Evolutionary conservation across 2,329 filamentous ascomycete genomes (phyloP).

Genomic region (Verticillium zaregamsianum): DNA sequence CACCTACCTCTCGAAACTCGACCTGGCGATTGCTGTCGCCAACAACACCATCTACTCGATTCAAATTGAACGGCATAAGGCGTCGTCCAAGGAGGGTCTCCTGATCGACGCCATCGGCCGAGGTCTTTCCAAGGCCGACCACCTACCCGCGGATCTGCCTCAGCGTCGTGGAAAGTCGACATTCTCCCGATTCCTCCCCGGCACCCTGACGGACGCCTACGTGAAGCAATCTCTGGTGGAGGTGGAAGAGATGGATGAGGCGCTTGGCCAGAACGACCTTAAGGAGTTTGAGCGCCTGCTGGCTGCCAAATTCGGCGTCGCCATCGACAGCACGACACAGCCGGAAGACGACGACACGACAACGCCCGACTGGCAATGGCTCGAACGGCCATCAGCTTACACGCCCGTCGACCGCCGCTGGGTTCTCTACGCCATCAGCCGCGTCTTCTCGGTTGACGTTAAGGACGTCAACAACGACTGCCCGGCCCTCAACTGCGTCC

Average conservation of each 20-base stretch:
- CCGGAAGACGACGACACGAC: conserved; percentile 15
- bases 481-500: conserved; percentile 29
- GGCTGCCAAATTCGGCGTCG: conserved; percentile 37
- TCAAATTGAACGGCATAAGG: conserved; percentile 60
- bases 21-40: conserved; percentile 61
- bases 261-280: conserved; percentile 41
- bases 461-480: conserved; percentile 22
- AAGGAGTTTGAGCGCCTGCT: conserved; percentile 46
- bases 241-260: conserved; percentile 40
- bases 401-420: conserved; percentile 59
- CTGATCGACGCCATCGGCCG: conserved; percentile 72
- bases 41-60: conserved; percentile 62
- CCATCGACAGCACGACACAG: conserved; percentile 10
- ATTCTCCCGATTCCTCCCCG: conserved; percentile 34
- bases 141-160: conserved; percentile 5
- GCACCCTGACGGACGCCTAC: conserved; percentile 47
- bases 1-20: conserved; percentile 61
- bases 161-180: conserved; percentile 6
- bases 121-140: conserved; percentile 31
- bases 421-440: conserved; percentile 59
- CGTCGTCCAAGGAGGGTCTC: conserved; percentile 54
- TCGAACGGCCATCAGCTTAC: conserved; percentile 37
- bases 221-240: conserved; percentile 40
- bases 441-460: conserved; percentile 52
- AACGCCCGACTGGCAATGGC: conserved; percentile 47